These are phyloP conservation scores for Fusarium napiforme DNA, from an alignment of 2,329 filamentous ascomycete genomes.

Conservation along the genomic window DNA sequence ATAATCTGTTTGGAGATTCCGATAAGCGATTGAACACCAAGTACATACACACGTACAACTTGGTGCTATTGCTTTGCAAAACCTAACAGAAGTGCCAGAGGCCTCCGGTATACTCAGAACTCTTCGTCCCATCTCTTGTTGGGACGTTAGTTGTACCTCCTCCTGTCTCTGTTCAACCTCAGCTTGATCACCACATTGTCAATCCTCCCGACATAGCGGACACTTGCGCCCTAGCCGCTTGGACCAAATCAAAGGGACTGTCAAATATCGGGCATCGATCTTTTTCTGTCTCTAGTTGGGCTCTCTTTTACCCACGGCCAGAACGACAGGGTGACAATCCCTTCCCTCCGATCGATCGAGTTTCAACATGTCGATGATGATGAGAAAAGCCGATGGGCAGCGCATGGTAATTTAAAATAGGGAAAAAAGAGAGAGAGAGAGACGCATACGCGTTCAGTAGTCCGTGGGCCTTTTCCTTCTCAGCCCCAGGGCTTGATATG, in stretches of 20 bases:
- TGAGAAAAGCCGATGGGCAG: slow-evolving; percentile 5
- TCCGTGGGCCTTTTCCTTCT: background rate
- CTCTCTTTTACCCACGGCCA: background rate
- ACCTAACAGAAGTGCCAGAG: slow-evolving; percentile 6
- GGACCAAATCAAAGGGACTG: background rate
- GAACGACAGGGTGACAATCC: slow-evolving; percentile 2
- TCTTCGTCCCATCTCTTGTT: background rate
- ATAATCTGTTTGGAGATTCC: background rate
- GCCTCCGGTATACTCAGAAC: slow-evolving; percentile 1
- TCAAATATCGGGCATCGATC: background rate
- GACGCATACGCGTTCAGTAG: background rate
- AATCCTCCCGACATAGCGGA: background rate
- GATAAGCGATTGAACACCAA: slow-evolving; percentile 19
- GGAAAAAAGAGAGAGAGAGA: background rate
- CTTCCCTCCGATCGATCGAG: slow-evolving; percentile 23
- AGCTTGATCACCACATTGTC: background rate
- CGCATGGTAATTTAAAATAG: slow-evolving; percentile 11
- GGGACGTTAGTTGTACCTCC: background rate
- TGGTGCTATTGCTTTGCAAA: background rate
- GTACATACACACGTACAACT: background rate
- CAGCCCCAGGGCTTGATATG: background rate
- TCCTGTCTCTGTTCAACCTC: background rate
- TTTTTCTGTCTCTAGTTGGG: slow-evolving; percentile 13
- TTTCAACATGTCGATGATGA: slow-evolving; percentile 19
- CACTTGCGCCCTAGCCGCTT: background rate